These are phyloP conservation scores for Cyclostephanos tholiformis DNA, from an alignment of 108 stramenopile genomes.

Conservation along the genomic window DNA sequence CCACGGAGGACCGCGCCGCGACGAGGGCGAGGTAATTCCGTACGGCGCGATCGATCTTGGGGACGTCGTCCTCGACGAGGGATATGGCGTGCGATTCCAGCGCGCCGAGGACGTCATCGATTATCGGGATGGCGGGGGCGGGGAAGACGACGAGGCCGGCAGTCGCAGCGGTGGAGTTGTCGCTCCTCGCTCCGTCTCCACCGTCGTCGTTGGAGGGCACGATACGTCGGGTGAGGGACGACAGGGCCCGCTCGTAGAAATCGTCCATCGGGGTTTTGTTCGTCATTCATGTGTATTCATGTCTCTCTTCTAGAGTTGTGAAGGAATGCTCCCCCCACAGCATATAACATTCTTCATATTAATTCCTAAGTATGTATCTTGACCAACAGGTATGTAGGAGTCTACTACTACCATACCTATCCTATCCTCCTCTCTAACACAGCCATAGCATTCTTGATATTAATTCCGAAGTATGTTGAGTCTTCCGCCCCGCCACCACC, in stretches of 20 bases:
- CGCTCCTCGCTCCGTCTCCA: neutral
- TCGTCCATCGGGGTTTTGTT: neutral
- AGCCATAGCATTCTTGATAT: too few relatives aligned
- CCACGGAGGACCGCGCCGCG: conserved; percentile 32
- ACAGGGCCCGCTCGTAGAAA: conserved; percentile 13
- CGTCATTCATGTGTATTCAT: neutral
- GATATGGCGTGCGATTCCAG: conserved; percentile 28
- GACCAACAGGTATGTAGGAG: too few relatives aligned
- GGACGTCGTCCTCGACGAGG: conserved; percentile 35
- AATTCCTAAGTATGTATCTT: too few relatives aligned
- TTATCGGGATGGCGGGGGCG: neutral
- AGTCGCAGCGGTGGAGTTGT: neutral
- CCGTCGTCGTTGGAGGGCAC: neutral
- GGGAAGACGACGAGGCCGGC: neutral
- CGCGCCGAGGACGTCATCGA: neutral
- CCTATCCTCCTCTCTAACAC: too few relatives aligned
- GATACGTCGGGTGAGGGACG: conserved; percentile 20
- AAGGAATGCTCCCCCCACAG: too few relatives aligned
- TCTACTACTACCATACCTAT: too few relatives aligned
- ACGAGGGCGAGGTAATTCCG: conserved; percentile 37
- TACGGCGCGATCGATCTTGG: conserved; percentile 43
- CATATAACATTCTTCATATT: too few relatives aligned
- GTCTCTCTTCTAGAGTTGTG: too few relatives aligned
- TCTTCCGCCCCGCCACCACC: too few relatives aligned
- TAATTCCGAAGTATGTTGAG: too few relatives aligned